Conservation (phyloP, 208 protist species). For the Acanthamoeba culbertsoni region DNA sequence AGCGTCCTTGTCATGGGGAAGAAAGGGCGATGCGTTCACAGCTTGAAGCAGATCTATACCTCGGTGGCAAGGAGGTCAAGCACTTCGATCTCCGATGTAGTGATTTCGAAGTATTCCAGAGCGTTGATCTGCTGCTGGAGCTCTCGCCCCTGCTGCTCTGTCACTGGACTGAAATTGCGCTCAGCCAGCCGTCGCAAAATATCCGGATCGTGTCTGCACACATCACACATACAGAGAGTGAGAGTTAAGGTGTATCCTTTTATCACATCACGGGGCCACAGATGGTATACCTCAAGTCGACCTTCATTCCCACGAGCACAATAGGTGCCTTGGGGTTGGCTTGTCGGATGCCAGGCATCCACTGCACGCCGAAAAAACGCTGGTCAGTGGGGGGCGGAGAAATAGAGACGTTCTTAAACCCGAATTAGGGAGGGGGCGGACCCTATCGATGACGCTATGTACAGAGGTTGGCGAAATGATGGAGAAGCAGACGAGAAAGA, state of each 20-base stretch:
- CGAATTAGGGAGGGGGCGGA: not conserved
- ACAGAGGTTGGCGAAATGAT: constrained; percentile 45
- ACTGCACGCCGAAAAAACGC: not conserved
- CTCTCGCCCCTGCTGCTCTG: constrained; percentile 42
- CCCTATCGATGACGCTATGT: constrained; percentile 29
- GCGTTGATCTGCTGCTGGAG: constrained; percentile 52
- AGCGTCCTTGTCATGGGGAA: too few relatives aligned
- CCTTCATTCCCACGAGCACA: constrained; percentile 55
- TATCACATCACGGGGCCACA: not conserved
- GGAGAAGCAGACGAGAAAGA: constrained; percentile 59
- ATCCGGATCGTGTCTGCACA: not conserved
- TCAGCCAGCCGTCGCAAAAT: constrained; percentile 14
- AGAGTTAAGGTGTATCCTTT: not conserved
- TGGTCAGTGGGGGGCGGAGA: too few relatives aligned
- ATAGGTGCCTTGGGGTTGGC: constrained; percentile 25
- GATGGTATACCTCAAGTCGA: not conserved
- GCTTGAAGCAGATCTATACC: not conserved
- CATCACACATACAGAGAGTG: too few relatives aligned
- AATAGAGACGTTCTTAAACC: not conserved
- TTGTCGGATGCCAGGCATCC: constrained; percentile 13
- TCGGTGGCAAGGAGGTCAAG: constrained; percentile 46
- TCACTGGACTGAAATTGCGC: constrained; percentile 43
- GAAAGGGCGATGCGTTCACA: too few relatives aligned
- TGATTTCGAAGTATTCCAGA: constrained; percentile 53
- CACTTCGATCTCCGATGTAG: constrained; percentile 44